Percentiles rank a stretch among this genome's conserved stretches.
Conservation (phyloP, 345 rosid species). For the Atalantia buxifolia region DNA sequence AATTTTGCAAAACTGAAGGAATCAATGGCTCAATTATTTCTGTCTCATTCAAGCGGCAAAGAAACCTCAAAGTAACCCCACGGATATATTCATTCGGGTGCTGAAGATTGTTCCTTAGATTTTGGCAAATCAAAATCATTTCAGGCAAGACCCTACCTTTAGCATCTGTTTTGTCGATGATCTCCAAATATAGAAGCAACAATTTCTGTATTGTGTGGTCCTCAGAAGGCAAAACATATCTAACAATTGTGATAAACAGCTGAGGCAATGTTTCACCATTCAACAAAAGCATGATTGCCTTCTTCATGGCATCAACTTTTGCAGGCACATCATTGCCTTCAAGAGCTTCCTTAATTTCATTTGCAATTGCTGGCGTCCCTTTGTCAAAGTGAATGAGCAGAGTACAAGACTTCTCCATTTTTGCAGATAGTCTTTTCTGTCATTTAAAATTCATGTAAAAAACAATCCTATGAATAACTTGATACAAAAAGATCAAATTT, state of each 20-base stretch:
- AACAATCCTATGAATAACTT: neutral
- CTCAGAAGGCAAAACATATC: conserved; percentile 88
- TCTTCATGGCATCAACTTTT: conserved; percentile 83
- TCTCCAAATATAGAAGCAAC: conserved; percentile 81
- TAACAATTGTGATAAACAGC: conserved; percentile 87
- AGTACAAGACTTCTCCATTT: conserved; percentile 90
- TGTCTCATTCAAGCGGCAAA: conserved; percentile 66
- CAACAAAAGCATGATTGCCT: conserved; percentile 82
- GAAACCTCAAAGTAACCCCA: conserved; percentile 76
- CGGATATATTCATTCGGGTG: conserved; percentile 94
- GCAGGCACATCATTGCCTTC: conserved; percentile 68
- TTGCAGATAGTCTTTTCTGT: conserved; percentile 8
- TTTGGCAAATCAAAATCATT: conserved; percentile 95
- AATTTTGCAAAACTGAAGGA: conserved; percentile 66
- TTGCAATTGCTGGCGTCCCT: conserved; percentile 76
- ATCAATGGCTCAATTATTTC: conserved; percentile 71
- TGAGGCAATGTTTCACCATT: conserved; percentile 94
- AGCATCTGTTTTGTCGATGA: conserved; percentile 79
- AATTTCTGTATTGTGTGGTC: conserved; percentile 94
- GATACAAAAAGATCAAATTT: neutral
- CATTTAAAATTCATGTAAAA: conserved; percentile 4
- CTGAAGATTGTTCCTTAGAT: conserved; percentile 91
- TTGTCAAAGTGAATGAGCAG: conserved; percentile 83
- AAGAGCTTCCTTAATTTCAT: conserved; percentile 92
- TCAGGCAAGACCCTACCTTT: conserved; percentile 81